Base-by-base conservation (phyloP, 257 asterid genomes). In the Lycium barbarum region DNA sequence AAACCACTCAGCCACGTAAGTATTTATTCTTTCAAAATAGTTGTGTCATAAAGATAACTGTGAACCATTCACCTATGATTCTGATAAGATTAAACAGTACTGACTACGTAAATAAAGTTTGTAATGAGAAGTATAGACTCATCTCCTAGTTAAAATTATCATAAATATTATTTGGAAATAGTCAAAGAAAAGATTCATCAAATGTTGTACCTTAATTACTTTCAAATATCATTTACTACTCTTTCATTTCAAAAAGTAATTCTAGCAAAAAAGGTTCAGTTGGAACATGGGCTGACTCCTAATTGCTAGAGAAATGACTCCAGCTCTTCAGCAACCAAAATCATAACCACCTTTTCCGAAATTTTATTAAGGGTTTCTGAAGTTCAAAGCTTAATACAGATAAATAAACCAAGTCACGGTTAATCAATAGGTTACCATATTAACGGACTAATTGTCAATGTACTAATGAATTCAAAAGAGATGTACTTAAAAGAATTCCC, bases 1-100 rank as follows among this genome's bases (percentile, higher is more conserved):
- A 78, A 78, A 53, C 82, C 82, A 53, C 82, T 78, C 47, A 78
- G 49, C 47, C 65, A 36, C 26, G 82, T 76, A 14, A 22, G 82
- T 53, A 8, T 35, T 78, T 78, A 8, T 78, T 53, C 82, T 26
- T 78, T 53, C 49, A 78, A 7, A 26, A 40, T 53, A 76, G 59
- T 14, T 14, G 3, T 12, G 63, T 51, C 65, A 76, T 15, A 22
- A 53, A 76, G 14, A 76, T 76, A 53, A 53, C 47, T 76, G 15
- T 53, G 63, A 51, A 76, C 82, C 63, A 76, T 76, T 53, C 82
- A 53, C 82, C 47, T 22, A 76, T 33, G 38, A 7, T 51, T 54
- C 58, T 76, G 63, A 51, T 2, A 12, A 3, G 63, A 76, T 51
- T 20, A 47, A 20, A 4, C 8, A 47, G 61, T 49, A 74, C 14